Percentiles rank a stretch among this genome's conserved stretches.
These are phyloP conservation scores for Trichoderma gamsii DNA, from an alignment of 495 filamentous ascomycete genomes.

Conservation along the genomic window DNA sequence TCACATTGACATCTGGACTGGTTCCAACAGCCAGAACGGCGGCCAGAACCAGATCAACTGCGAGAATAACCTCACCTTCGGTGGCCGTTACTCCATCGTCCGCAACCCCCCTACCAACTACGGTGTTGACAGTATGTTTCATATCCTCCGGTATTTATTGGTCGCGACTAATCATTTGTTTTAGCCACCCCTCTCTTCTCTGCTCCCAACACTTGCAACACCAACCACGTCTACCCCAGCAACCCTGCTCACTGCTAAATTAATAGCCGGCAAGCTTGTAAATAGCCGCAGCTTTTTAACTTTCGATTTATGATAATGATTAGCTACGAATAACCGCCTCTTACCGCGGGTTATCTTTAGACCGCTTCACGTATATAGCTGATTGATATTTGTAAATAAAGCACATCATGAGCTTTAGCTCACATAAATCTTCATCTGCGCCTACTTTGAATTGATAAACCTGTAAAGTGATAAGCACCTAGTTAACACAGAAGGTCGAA, in stretches of 20 bases:
- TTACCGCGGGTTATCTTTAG: neutral
- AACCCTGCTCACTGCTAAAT: constrained; percentile 13
- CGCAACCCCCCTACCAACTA: constrained; percentile 19
- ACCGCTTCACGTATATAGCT: neutral
- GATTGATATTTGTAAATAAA: neutral
- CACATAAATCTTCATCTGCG: too few relatives aligned
- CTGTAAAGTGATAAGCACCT: too few relatives aligned
- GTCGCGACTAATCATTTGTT: neutral
- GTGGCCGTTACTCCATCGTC: constrained; percentile 19
- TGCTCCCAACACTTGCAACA: constrained; percentile 20
- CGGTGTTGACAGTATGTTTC: constrained; percentile 20
- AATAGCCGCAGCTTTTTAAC: neutral
- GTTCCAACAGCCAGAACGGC: constrained; percentile 23
- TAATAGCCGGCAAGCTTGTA: neutral
- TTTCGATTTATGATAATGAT: neutral
- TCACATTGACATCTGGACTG: constrained; percentile 41
- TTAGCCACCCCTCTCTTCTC: constrained; percentile 22
- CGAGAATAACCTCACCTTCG: constrained; percentile 32
- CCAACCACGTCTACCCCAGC: constrained; percentile 19
- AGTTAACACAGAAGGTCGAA: too few relatives aligned
- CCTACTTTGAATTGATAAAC: too few relatives aligned
- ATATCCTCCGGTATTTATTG: neutral
- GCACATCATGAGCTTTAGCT: neutral
- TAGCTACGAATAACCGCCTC: neutral
- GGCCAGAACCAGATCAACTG: constrained; percentile 22